Base-by-base conservation (phyloP, 2,329 filamentous ascomycete genomes). In the Ascocoryne sarcoides region DNA sequence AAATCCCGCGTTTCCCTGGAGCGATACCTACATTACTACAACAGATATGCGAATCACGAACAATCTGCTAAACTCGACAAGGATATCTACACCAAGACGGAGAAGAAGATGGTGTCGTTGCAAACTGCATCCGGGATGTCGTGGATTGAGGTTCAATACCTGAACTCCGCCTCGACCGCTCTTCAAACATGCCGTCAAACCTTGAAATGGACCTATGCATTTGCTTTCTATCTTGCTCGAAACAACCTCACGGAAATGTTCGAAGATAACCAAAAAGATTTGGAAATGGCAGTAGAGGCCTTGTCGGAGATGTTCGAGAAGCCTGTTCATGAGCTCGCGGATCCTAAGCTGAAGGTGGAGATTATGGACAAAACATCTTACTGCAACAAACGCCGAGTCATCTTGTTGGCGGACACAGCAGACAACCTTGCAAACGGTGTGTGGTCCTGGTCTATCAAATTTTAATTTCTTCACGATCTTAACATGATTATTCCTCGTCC, bases 261-360 rank as follows among this genome's bases (percentile, higher is more conserved):
- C 45, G 92, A 98, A 62, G 89, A 96, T 62, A 98, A 98, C 61
- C 92, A 98, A 58, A 95, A 95, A 63, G 92, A 98, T 60, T 67
- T 98, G 17, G 92, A 98, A 63, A 84, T 98, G 79, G 90, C 92
- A 0, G 92, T 96, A 1, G 92, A 98, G 66, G 89, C 85, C 42
- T 67, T 98, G 49, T 95, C 87, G n/a, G 89, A 95, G 63, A 95
- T 98, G 87, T 98, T 98, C 52, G 92, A 98, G 71, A 95, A 94
- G 68, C 87, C 89, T 0, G 86, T 90, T n/a, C 68, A 79, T 30
- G 88, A 95, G 55, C 69, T 98, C 14, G 76, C 86, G 3, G 77
- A 82, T 33, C 61, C 87, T n/a, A 95, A 95, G 63, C 70, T 95
- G 44, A 96, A 95, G 67, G 87, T 95, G 5, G 90, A 95, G 50